A percentile compares a stretch with the other conserved stretches of the same genome.
Evolutionary conservation across 495 filamentous ascomycete species (phyloP).

Genomic region (Penicillium tannophilum): DNA sequence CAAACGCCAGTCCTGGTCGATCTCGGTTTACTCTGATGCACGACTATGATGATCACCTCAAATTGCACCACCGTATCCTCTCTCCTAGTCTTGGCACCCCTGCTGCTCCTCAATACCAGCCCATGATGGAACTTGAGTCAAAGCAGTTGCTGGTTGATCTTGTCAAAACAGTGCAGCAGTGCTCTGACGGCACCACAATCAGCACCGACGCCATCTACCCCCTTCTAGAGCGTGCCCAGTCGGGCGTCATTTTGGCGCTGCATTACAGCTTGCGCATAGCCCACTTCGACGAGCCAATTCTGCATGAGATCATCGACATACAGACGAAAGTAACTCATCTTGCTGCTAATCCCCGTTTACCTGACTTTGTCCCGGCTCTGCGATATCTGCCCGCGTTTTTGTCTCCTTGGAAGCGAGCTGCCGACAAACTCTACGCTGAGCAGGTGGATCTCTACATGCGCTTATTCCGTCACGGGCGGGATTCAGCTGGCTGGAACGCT

Average conservation of each 20-base stretch:
- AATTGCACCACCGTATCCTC: conserved; percentile 33
- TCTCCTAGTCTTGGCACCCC: conserved; percentile 27
- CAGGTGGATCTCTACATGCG: conserved; percentile 33
- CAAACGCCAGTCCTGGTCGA: conserved; percentile 22
- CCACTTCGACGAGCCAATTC: conserved; percentile 26
- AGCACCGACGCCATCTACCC: conserved; percentile 27
- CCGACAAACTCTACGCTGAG: conserved; percentile 24
- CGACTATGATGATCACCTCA: conserved; percentile 34
- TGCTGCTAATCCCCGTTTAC: conserved; percentile 30
- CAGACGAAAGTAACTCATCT: conserved; percentile 29
- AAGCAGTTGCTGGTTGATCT: conserved; percentile 33
- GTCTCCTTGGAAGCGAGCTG: conserved; percentile 36
- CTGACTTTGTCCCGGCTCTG: conserved; percentile 36
- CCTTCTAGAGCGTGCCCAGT: conserved; percentile 31
- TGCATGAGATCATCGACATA: conserved; percentile 31
- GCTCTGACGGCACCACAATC: conserved; percentile 4
- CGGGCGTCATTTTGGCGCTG: conserved; percentile 34
- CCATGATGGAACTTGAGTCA: conserved; percentile 33
- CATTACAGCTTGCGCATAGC: conserved; percentile 39
- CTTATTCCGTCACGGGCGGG: conserved; percentile 25
- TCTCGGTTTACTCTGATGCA: conserved; percentile 35
- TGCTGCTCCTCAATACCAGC: conserved; percentile 24
- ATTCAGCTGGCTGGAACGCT: conserved; percentile 29
- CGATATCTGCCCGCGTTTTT: conserved; percentile 34
- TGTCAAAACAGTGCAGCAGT: background rate